Base-by-base conservation (phyloP, 257 asterid species). In the Hygrophila difformis region DNA sequence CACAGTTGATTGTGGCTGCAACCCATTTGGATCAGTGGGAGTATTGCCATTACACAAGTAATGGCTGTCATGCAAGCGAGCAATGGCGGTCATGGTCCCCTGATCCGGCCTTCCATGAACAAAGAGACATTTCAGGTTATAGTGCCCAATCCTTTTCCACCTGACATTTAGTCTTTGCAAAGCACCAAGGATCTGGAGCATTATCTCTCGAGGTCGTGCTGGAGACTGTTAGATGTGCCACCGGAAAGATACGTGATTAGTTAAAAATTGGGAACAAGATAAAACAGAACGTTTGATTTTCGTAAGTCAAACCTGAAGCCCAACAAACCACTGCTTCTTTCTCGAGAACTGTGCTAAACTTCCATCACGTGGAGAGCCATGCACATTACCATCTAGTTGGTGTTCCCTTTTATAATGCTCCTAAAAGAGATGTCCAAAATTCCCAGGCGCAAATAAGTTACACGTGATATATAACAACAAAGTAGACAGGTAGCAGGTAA, bases 61-160 rank as follows among this genome's bases (percentile, higher is more conserved):
- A 53, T 71, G 74, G 67, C 68, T 66, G 44, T 47, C 76, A 18
- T 58, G 66, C 36, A 62, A 47, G 60, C 60, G 79, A 53, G 67
- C 66, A 53, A 33, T 47, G 38, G 49, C 18, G 44, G 44, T 21
- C 48, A 62, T 16, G 44, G 38, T 59, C 49, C 58, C 71, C 36
- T 61, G 44, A 49, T 55, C 51, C 18, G 35, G 65, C 48, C 51
- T 42, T 34, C 50, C 60, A 49, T 62, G 84, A 48, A 60, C 39
- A 71, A 81, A 69, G 46, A 82, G 76, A 63, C 98, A 89, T 76
- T 77, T 89, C 85, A 91, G 72, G 67, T 82, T 91, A 20, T 78
- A 86, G 55, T 65, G 93, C 57, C 96, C 98, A 39, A 76, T 73
- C 63, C 73, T 91, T 65, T 91, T 91, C 98, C 98, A 91, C 69